Evolutionary conservation across 352 stramenopile genomes (phyloP), one percentile per base, ranked within the genome.

Genomic region (Phytophthora pistaciae): DNA sequence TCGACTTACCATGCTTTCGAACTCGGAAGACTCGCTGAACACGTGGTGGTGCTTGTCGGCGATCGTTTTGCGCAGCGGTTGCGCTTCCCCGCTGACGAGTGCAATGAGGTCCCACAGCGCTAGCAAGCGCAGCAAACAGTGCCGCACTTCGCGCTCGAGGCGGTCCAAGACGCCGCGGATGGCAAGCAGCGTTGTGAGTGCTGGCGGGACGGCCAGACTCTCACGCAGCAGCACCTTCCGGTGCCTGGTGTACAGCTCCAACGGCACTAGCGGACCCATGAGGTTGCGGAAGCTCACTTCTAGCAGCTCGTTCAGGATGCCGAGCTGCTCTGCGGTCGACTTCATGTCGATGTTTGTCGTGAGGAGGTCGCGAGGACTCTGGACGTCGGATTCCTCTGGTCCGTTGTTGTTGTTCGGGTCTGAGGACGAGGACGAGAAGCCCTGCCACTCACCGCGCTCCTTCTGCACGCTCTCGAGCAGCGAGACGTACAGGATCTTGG

Each of bases 231-330:
- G 56, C 20, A 69, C 18, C 52, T 78, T 78, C 29, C 74, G 84
- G 62, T 91, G 73, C n/a, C 72, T 72, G 0, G 66, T 72, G 50
- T 92, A 93, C 18, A 88, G 57, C 18, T 78, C 64, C 18, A 82
- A 31, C 0, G 75, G 65, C 11, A 93, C 74, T 21, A 93, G 59
- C 1, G 86, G 68, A 0, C 84, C 80, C 38, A 85, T 83, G n/a
- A 93, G 68, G 58, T 88, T 93, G 52, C 73, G 78, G 61, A 91
- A 91, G 50, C 86, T 91, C 57, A 93, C 80, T 56, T 90, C 79
- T 6, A 93, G 60, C 29, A 93, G 75, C 44, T 91, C 82, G 20
- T 84, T 80, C 14, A 93, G 74, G 9, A 93, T 44, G 2, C 57
- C 64, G 11, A 90, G 71, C 33, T 72, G 67, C 46, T 88, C 82